A percentile compares a stretch with the other conserved stretches of the same genome.
Evolutionary conservation across 2,329 filamentous ascomycete species (phyloP).

Genomic region (Cercospora zeae-maydis): DNA sequence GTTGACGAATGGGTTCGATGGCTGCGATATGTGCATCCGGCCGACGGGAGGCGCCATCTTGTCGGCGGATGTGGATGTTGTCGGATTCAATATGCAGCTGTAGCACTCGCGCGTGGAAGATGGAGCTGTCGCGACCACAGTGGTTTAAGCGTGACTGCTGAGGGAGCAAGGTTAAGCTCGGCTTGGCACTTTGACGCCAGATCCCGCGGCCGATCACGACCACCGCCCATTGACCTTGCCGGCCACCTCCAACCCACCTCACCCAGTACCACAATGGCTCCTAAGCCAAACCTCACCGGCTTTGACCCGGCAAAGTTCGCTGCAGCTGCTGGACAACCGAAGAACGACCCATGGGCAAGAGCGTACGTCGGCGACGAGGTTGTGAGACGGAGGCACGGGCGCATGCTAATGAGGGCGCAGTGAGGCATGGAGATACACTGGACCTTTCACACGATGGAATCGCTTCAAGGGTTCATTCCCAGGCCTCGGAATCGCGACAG

Average conservation of each 20-base stretch:
- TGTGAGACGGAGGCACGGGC: not conserved
- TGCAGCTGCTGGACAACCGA: constrained; percentile 61
- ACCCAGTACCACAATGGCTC: constrained; percentile 46
- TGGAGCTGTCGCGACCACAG: not conserved
- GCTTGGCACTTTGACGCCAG: constrained; percentile 4
- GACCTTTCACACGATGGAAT: constrained; percentile 82
- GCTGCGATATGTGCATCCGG: constrained; percentile 56
- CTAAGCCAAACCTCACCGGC: constrained; percentile 73
- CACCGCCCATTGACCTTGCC: constrained; percentile 1
- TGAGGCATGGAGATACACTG: constrained; percentile 91
- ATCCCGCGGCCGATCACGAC: not conserved
- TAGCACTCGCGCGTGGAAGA: not conserved
- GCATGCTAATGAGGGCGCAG: constrained; percentile 47
- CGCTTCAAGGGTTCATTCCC: constrained; percentile 84
- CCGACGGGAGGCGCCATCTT: constrained; percentile 58
- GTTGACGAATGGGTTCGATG: constrained; percentile 58
- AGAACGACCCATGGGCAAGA: constrained; percentile 61
- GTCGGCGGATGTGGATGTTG: constrained; percentile 5
- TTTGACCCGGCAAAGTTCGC: constrained; percentile 83
- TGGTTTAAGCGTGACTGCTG: not conserved
- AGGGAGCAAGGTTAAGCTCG: not conserved
- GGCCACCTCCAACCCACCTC: not conserved
- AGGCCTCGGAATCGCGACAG: constrained; percentile 85
- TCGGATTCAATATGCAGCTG: not conserved
- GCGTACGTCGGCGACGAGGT: constrained; percentile 45